Evolutionary conservation across 805 yeast species (phyloP).

Genomic region (Komagataella phaffii): DNA sequence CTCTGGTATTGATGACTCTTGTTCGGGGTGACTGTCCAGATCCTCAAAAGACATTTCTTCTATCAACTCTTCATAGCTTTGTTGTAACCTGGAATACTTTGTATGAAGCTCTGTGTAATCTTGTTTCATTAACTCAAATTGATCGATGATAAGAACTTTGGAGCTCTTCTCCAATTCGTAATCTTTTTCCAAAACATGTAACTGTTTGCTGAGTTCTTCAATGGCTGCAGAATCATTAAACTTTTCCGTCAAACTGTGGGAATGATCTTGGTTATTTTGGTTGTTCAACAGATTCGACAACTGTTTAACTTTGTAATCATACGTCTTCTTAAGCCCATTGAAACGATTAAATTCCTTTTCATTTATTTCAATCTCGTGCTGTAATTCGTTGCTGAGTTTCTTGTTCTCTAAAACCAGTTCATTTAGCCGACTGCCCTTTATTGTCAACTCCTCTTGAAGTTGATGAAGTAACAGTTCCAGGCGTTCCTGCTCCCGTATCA

Average conservation of each 20-base stretch:
- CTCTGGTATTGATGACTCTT: neutral
- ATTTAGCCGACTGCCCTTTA: conserved; percentile 12
- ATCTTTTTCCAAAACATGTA: conserved; percentile 30
- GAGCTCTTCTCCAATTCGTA: conserved; percentile 40
- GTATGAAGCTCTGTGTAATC: conserved; percentile 16
- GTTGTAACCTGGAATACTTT: conserved; percentile 13
- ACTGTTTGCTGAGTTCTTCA: conserved; percentile 12
- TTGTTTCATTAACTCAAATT: conserved; percentile 33
- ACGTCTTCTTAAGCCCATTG: conserved; percentile 11
- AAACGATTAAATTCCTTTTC: conserved; percentile 17
- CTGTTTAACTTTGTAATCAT: conserved; percentile 13
- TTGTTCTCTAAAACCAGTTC: conserved; percentile 14
- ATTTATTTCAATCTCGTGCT: conserved; percentile 15
- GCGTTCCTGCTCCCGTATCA: conserved; percentile 20
- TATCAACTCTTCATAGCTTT: conserved; percentile 14
- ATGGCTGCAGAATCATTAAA: conserved; percentile 7
- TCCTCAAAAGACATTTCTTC: conserved; percentile 9
- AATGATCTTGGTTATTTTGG: conserved; percentile 1
- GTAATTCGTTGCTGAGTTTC: conserved; percentile 11
- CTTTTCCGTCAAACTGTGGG: neutral
- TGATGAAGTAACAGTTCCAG: conserved; percentile 17
- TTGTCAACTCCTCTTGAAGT: conserved; percentile 14
- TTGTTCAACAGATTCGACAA: conserved; percentile 9
- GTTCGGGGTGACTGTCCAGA: conserved; percentile 1
- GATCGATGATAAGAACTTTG: conserved; percentile 37